phyloP scores from a whole-genome alignment of 2,329 filamentous ascomycete genomes.

The Xylariales sp. region DNA sequence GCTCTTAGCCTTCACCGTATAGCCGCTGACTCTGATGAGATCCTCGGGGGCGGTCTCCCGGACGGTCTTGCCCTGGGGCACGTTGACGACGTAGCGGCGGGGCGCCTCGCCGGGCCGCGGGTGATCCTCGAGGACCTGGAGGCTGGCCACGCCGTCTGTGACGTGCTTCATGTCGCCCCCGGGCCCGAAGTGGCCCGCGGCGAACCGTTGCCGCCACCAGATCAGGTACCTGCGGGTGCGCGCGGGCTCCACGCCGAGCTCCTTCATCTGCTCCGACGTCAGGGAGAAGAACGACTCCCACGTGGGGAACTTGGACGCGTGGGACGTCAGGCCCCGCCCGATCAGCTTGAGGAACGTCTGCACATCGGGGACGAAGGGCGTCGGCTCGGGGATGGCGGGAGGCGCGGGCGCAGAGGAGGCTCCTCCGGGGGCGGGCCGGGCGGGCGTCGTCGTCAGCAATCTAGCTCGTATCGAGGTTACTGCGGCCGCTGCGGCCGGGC shows the following conservation, averaged over 20 bases:
- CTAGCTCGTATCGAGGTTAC: conserved; percentile 24
- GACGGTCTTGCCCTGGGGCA: conserved; percentile 41
- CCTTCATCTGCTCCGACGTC: conserved; percentile 70
- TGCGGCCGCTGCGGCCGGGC: no score
- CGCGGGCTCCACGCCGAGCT: conserved; percentile 82
- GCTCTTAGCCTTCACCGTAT: conserved; percentile 63
- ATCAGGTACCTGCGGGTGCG: conserved; percentile 80
- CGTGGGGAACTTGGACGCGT: conserved; percentile 80
- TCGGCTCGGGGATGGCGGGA: conserved; percentile 58
- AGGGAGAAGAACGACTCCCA: conserved; percentile 90
- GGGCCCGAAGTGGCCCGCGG: conserved; percentile 70
- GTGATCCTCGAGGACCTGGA: conserved; percentile 42
- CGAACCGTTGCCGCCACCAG: conserved; percentile 82
- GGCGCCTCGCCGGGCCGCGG: conserved; percentile 33
- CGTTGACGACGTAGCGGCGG: conserved; percentile 50
- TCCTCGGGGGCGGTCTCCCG: conserved; percentile 28
- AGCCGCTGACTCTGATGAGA: conserved; percentile 54
- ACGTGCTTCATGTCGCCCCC: conserved; percentile 80
- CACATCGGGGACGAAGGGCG: conserved; percentile 81
- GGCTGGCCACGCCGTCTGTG: conserved; percentile 45
- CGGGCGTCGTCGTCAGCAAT: no score
- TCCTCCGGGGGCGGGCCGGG: no score
- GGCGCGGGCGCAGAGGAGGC: conserved; percentile 21
- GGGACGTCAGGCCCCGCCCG: conserved; percentile 77
- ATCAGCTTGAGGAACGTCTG: conserved; percentile 85